Conservation (phyloP, 345 rosid genomes). For the Eucalyptus leucophloia region DNA sequence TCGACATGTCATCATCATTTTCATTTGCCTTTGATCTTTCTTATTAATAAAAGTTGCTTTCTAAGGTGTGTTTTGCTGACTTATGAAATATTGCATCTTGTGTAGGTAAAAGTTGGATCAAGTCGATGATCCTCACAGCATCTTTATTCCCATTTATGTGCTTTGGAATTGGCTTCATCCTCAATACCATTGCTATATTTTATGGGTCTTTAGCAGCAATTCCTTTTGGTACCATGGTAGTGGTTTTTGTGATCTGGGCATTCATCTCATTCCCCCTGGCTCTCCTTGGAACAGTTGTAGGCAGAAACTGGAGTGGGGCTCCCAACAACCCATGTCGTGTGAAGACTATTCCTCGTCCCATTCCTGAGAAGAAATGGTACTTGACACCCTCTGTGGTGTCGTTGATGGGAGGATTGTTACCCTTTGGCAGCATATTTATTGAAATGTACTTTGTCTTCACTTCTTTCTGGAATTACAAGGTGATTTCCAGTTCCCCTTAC, state of each 20-base stretch:
- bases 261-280: slow-evolving; percentile 94
- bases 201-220: slow-evolving; percentile 93
- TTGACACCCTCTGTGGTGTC: slow-evolving; percentile 88
- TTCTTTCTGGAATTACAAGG: slow-evolving; percentile 99
- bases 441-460: slow-evolving; percentile 98
- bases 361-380: slow-evolving; percentile 96
- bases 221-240: slow-evolving; percentile 95
- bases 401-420: slow-evolving; percentile 85
- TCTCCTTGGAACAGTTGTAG: slow-evolving; percentile 88
- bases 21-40: not conserved
- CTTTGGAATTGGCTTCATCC: slow-evolving; percentile 79
- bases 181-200: slow-evolving; percentile 85
- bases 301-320: slow-evolving; percentile 93
- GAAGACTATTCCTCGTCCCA: slow-evolving; percentile 93
- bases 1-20: not conserved
- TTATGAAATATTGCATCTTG: not conserved
- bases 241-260: slow-evolving; percentile 87
- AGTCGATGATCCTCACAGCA: slow-evolving; percentile 91
- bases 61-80: not conserved
- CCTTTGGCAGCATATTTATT: slow-evolving; percentile 93
- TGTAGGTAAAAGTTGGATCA: slow-evolving; percentile 87
- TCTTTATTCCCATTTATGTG: slow-evolving; percentile 89
- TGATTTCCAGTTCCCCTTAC: slow-evolving; percentile 4
- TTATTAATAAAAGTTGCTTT: not conserved
- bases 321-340: slow-evolving; percentile 96